Percentiles rank a stretch among this genome's conserved stretches.
Conservation (phyloP, 2,329 filamentous ascomycete species). For the Metarhizium anisopliae region DNA sequence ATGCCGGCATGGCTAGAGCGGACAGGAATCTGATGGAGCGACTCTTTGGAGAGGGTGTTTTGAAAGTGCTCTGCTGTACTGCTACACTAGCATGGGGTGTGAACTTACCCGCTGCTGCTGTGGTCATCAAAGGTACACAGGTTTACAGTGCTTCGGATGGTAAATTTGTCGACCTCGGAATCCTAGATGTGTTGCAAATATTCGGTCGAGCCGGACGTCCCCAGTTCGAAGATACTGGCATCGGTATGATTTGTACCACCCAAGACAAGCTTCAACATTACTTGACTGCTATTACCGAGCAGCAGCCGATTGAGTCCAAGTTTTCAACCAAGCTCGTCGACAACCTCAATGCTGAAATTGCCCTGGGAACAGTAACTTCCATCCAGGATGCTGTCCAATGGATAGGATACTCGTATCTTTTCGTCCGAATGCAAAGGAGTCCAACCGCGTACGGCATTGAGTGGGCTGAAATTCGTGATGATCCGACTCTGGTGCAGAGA, state of each 20-base stretch:
- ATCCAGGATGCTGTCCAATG: constrained; percentile 90
- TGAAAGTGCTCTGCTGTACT: constrained; percentile 96
- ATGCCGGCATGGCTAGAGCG: constrained; percentile 90
- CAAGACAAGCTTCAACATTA: constrained; percentile 92
- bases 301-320: constrained; percentile 94
- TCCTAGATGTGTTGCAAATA: constrained; percentile 93
- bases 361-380: constrained; percentile 89
- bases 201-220: constrained; percentile 97
- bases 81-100: constrained; percentile 98
- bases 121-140: constrained; percentile 96
- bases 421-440: constrained; percentile 91
- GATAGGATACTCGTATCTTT: constrained; percentile 96
- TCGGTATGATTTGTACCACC: constrained; percentile 95
- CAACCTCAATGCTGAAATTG: constrained; percentile 92
- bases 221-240: constrained; percentile 94
- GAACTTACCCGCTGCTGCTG: constrained; percentile 91
- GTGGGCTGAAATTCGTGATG: constrained; percentile 81
- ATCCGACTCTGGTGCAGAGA: constrained; percentile 78
- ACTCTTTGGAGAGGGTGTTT: constrained; percentile 81
- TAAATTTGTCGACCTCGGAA: constrained; percentile 93
- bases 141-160: constrained; percentile 94
- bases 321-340: constrained; percentile 92
- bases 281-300: constrained; percentile 83
- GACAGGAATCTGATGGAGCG: constrained; percentile 95
- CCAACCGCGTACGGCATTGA: constrained; percentile 91